phyloP scores from a whole-genome alignment of 306 rosid species.

The Vicia sativa region DNA sequence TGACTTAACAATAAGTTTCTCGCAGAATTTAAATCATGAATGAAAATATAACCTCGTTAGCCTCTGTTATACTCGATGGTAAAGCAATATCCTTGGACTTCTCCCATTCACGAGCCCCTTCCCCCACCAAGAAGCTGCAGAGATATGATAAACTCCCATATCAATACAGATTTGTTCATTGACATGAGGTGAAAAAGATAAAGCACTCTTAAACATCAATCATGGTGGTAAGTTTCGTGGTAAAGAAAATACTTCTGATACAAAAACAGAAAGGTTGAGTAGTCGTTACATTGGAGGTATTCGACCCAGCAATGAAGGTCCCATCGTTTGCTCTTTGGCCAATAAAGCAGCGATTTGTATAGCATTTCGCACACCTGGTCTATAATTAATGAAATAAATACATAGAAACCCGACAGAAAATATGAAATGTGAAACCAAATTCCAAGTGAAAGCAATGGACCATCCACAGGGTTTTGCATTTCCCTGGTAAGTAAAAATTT shows the following conservation, averaged over 20 bases:
- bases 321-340: constrained; percentile 83
- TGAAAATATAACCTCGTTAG: constrained; percentile 62
- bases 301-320: constrained; percentile 69
- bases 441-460: not conserved
- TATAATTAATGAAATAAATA: constrained; percentile 54
- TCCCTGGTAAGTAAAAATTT: constrained; percentile 7
- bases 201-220: constrained; percentile 4
- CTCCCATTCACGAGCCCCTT: constrained; percentile 86
- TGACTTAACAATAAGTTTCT: constrained; percentile 11
- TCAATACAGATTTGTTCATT: not conserved
- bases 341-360: constrained; percentile 82
- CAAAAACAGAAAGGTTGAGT: constrained; percentile 30
- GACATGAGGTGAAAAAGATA: constrained; percentile 3
- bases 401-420: constrained; percentile 38
- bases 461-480: not conserved
- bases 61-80: constrained; percentile 57
- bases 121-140: constrained; percentile 89
- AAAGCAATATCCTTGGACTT: constrained; percentile 73
- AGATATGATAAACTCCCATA: constrained; percentile 22
- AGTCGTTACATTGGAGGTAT: constrained; percentile 84
- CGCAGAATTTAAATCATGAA: constrained; percentile 29
- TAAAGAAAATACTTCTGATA: constrained; percentile 21
- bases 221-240: not conserved
- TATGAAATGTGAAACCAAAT: constrained; percentile 1
- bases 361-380: constrained; percentile 95